A percentile compares a stretch with the other conserved stretches of the same genome.
These are phyloP conservation scores for Trypanosomatidae sp. DNA, from an alignment of 208 protist genomes.

Conservation along the genomic window DNA sequence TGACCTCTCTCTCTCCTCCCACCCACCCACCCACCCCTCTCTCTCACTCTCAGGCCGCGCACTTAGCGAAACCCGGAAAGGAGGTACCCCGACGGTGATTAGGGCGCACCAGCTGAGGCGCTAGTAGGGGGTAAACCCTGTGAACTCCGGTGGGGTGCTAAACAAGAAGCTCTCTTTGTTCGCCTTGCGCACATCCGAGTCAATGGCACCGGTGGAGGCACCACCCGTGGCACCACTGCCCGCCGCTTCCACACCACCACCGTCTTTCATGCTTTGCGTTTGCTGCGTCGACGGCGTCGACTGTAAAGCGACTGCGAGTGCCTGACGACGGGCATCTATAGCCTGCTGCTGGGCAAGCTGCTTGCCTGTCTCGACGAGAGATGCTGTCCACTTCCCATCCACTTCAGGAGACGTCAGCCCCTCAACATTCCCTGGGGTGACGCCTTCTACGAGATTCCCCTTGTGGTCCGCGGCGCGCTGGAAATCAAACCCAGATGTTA, in stretches of 20 bases:
- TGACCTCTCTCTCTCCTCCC: background rate
- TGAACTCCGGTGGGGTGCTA: constrained; percentile 76
- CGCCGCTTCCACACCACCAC: background rate
- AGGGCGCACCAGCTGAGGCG: background rate
- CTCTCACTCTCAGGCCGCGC: too few relatives aligned
- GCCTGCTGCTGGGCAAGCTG: constrained; percentile 32
- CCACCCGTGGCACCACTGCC: background rate
- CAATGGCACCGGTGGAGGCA: constrained; percentile 14
- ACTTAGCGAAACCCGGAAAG: background rate
- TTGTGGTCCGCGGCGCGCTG: background rate
- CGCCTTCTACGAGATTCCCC: background rate
- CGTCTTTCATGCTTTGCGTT: background rate
- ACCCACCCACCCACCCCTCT: background rate
- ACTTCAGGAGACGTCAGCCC: constrained; percentile 2
- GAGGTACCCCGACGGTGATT: background rate
- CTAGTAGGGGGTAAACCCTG: constrained; percentile 41
- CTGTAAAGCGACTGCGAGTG: constrained; percentile 12
- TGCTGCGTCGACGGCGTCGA: constrained; percentile 25
- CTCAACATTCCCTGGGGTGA: background rate
- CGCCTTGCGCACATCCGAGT: constrained; percentile 27
- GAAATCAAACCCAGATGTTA: constrained; percentile 55
- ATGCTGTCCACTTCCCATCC: constrained; percentile 21
- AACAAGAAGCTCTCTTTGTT: constrained; percentile 56
- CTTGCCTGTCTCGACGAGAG: constrained; percentile 25
- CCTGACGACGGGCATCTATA: constrained; percentile 7